Conservation (phyloP, 1,139 yeast species). For the Yarrowia galli region DNA sequence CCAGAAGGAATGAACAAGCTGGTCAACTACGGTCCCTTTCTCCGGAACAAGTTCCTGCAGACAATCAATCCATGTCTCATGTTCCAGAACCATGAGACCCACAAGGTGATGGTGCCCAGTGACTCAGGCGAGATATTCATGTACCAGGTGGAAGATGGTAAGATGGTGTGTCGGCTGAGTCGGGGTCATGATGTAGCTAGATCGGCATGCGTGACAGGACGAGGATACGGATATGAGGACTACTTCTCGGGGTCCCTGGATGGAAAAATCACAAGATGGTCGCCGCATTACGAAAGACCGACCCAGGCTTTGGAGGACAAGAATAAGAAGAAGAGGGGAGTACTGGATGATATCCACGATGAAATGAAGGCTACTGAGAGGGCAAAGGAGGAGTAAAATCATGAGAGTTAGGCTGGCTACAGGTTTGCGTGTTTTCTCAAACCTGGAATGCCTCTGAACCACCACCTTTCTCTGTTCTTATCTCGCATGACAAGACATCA, state of each 20-base stretch:
- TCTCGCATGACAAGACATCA: no score
- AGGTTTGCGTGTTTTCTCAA: no score
- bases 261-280: constrained; percentile 50
- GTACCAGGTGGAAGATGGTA: constrained; percentile 69
- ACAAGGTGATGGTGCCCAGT: constrained; percentile 71
- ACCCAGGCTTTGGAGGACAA: not conserved
- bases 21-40: constrained; percentile 78
- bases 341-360: constrained; percentile 25
- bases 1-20: constrained; percentile 63
- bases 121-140: constrained; percentile 81
- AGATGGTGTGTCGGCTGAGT: constrained; percentile 60
- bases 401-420: no score
- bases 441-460: no score
- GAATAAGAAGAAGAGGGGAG: constrained; percentile 1
- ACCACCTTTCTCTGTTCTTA: no score
- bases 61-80: constrained; percentile 54
- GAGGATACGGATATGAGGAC: constrained; percentile 52
- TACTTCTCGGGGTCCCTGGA: constrained; percentile 50
- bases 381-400: not conserved
- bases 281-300: constrained; percentile 40
- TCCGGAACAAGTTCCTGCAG: constrained; percentile 65
- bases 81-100: constrained; percentile 55
- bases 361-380: constrained; percentile 13
- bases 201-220: constrained; percentile 61
- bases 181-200: constrained; percentile 50